Evolutionary conservation across 768 basidiomycete species (phyloP), one percentile per base, ranked within the genome.

Genomic region (Arthromyces matolae): DNA sequence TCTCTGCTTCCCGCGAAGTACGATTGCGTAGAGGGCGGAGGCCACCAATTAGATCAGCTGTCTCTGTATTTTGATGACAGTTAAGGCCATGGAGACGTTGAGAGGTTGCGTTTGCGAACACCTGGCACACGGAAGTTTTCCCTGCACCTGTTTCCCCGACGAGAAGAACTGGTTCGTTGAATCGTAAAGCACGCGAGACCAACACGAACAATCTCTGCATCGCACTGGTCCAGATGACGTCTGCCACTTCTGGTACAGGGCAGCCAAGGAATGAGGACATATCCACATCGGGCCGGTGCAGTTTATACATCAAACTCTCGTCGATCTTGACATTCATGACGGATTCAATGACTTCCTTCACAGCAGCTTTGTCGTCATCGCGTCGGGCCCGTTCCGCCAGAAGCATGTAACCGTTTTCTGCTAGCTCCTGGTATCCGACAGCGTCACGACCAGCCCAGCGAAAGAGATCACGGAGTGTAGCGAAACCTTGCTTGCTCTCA

Each of bases 21-120:
- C 89, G 81, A 66, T 90, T 91, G 24, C 95, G 83, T 9, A 91
- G 71, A 5, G 95, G 95, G 27, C 95, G 80, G 55, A 96, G 78
- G 29, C 93, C 90, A 16, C 96, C 96, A 42, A 98, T 90, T 19
- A 99, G 73, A 63, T 99, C 96, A 9, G 94, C 91, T 0, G 95
- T 96, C 69, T 99, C 96, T 22, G 94, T 98, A 61, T 96, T 97
- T 65, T 96, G 93, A 63, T 99, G 96, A 59, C 96, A 98, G 56
- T 91, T 98, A 53, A 99, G 78, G 4, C 82, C 74, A 55, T 85
- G 71, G 22, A 99, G 71, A 28, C 64, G 69, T 58, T 81, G 81
- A 20, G 67, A 66, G 19, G 78, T 67, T 1, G 81, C 81, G 35
- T 84, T 77, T 0, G 96, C 88, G 54, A 87, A 86, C 4, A 93